Conservation (phyloP, 202 grass and related monocot species). For the Sporobolus alterniflorus region DNA sequence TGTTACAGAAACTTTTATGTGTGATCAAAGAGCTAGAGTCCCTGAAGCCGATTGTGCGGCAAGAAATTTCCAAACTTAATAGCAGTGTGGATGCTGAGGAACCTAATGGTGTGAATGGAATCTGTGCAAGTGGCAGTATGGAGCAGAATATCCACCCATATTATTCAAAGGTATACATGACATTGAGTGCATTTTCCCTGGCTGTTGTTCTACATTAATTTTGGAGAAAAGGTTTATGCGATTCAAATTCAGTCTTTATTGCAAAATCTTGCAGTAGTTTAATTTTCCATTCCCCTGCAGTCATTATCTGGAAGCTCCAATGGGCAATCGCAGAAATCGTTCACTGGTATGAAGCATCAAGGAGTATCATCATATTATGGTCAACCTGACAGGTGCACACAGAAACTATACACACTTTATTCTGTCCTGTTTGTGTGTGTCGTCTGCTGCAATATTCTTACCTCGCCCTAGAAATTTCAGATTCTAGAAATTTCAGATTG, state of each 20-base stretch:
- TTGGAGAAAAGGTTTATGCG: conserved; percentile 13
- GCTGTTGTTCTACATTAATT: neutral
- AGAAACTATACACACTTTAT: conserved; percentile 63
- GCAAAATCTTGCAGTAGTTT: neutral
- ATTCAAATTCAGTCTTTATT: conserved; percentile 4
- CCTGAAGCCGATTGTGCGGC: conserved; percentile 79
- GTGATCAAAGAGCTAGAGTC: conserved; percentile 87
- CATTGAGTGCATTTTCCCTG: conserved; percentile 9
- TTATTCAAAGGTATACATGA: conserved; percentile 46
- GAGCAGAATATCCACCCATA: conserved; percentile 25
- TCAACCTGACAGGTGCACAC: conserved; percentile 47
- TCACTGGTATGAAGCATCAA: conserved; percentile 52
- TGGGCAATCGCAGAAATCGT: conserved; percentile 45
- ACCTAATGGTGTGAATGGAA: conserved; percentile 38
- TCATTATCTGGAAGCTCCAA: conserved; percentile 47
- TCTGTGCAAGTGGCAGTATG: conserved; percentile 20
- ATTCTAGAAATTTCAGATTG: no score
- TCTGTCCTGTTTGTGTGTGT: neutral
- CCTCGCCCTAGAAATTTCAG: neutral
- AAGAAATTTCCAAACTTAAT: conserved; percentile 64
- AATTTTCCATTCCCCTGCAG: conserved; percentile 44
- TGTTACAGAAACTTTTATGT: conserved; percentile 78
- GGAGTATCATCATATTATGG: conserved; percentile 26
- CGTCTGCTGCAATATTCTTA: neutral
- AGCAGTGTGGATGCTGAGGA: conserved; percentile 24